Percentiles rank a stretch among this genome's conserved stretches.
These are phyloP conservation scores for Kluyveromyces wickerhamii DNA, from an alignment of 805 yeast genomes.

Conservation along the genomic window DNA sequence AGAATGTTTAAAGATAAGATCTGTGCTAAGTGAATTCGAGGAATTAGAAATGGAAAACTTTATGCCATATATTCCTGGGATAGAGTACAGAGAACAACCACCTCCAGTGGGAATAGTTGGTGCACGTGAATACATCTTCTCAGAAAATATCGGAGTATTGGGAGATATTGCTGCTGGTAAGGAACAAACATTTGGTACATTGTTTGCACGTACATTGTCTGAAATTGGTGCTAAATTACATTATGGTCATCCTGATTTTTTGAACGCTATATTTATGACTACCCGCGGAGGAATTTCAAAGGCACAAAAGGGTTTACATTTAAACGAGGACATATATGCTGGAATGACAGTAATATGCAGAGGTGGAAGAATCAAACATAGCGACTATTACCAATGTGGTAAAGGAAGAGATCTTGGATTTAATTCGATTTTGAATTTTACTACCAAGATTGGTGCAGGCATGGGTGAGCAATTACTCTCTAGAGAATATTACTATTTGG, in stretches of 20 bases:
- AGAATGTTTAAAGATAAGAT: slow-evolving; percentile 85
- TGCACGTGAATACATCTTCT: slow-evolving; percentile 90
- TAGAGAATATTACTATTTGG: slow-evolving; percentile 84
- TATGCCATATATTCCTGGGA: slow-evolving; percentile 57
- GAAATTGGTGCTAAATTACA: slow-evolving; percentile 92
- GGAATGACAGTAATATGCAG: slow-evolving; percentile 86
- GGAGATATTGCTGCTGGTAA: slow-evolving; percentile 98
- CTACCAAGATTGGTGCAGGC: slow-evolving; percentile 94
- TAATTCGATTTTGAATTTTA: slow-evolving; percentile 84
- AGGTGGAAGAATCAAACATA: slow-evolving; percentile 91
- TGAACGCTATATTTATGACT: slow-evolving; percentile 85
- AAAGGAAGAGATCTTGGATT: slow-evolving; percentile 95
- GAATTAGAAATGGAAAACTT: slow-evolving; percentile 49
- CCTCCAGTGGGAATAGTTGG: slow-evolving; percentile 86
- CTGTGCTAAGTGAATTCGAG: slow-evolving; percentile 86
- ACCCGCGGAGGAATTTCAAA: slow-evolving; percentile 95
- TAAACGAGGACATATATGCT: slow-evolving; percentile 93
- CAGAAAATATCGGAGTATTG: slow-evolving; percentile 83
- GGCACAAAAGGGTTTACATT: slow-evolving; percentile 87
- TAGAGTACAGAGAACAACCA: slow-evolving; percentile 31
- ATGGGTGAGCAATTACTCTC: slow-evolving; percentile 96
- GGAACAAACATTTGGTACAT: slow-evolving; percentile 94
- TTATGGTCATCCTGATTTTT: slow-evolving; percentile 94
- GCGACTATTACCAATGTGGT: slow-evolving; percentile 95
- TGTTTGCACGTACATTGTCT: slow-evolving; percentile 88